Evolutionary conservation across 176 grass and related monocot species (phyloP).

Genomic region (Aegilops bicornis): DNA sequence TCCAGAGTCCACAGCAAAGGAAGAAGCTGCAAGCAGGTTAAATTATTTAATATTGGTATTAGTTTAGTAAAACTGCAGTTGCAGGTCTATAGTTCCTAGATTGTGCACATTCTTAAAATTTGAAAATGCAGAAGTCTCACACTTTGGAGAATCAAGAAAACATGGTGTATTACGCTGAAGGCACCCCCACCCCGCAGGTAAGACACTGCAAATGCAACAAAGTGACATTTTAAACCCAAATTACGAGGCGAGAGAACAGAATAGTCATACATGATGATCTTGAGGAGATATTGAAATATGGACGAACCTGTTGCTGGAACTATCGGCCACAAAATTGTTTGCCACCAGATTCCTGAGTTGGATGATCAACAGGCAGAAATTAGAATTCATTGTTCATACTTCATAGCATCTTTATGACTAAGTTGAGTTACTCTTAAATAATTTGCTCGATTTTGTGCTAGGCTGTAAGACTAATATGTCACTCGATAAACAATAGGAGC

Average conservation of each 20-base stretch:
- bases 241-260: neutral
- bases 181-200: slow-evolving; percentile 51
- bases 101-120: neutral
- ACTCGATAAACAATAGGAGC: neutral
- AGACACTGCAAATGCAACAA: slow-evolving; percentile 32
- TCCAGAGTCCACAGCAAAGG: slow-evolving; percentile 65
- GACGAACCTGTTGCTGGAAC: slow-evolving; percentile 63
- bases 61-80: neutral
- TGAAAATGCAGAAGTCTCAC: slow-evolving; percentile 34
- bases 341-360: slow-evolving; percentile 75
- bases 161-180: slow-evolving; percentile 75
- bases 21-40: slow-evolving; percentile 47
- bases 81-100: neutral
- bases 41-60: neutral
- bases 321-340: slow-evolving; percentile 66
- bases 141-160: slow-evolving; percentile 56
- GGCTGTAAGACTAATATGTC: neutral
- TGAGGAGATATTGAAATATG: neutral
- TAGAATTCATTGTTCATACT: slow-evolving; percentile 14
- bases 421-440: neutral
- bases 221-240: neutral
- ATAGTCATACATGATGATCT: neutral
- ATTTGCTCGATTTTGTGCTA: neutral
- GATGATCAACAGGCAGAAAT: slow-evolving; percentile 17
- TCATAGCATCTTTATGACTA: neutral